A percentile compares a stretch with the other conserved stretches of the same genome.
These are phyloP conservation scores for Elongisporangium senticosum DNA, from an alignment of 352 stramenopile genomes.

Conservation along the genomic window DNA sequence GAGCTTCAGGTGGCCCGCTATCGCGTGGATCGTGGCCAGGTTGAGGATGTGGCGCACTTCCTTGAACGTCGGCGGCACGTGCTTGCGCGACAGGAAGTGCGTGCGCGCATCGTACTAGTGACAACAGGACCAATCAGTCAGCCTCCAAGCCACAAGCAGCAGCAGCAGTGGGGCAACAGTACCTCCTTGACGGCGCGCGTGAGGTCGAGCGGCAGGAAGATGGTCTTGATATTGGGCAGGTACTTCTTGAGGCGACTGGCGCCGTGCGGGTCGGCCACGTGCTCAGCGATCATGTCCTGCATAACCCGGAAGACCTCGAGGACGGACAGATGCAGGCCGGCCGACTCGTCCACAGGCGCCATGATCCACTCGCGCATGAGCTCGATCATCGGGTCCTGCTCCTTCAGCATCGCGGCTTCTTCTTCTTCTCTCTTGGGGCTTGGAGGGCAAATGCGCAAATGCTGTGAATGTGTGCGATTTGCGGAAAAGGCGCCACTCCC, in stretches of 20 bases:
- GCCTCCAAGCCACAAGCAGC: background rate
- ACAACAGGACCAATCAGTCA: conserved; percentile 1
- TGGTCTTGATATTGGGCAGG: conserved; percentile 52
- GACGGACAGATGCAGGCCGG: conserved; percentile 54
- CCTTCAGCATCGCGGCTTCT: conserved; percentile 55
- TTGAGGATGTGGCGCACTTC: conserved; percentile 85
- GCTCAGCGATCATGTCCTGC: conserved; percentile 71
- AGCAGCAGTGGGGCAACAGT: background rate
- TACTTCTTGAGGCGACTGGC: conserved; percentile 54
- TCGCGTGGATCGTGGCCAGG: conserved; percentile 67
- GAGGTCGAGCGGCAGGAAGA: conserved; percentile 72
- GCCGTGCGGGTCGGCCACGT: conserved; percentile 29
- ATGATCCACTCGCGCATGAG: conserved; percentile 85
- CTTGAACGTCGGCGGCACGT: conserved; percentile 79
- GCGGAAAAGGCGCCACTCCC: background rate
- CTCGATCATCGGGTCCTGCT: conserved; percentile 84
- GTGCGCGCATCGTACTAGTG: conserved; percentile 63
- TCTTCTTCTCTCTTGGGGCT: background rate
- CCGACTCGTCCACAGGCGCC: conserved; percentile 48
- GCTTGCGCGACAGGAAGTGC: conserved; percentile 72
- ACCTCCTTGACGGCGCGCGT: conserved; percentile 48
- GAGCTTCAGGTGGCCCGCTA: conserved; percentile 68
- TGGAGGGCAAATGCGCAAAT: background rate
- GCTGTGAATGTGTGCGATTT: background rate
- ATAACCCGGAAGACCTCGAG: conserved; percentile 69